Conservation (phyloP, 306 rosid species). For the Cucurbita pepo region DNA sequence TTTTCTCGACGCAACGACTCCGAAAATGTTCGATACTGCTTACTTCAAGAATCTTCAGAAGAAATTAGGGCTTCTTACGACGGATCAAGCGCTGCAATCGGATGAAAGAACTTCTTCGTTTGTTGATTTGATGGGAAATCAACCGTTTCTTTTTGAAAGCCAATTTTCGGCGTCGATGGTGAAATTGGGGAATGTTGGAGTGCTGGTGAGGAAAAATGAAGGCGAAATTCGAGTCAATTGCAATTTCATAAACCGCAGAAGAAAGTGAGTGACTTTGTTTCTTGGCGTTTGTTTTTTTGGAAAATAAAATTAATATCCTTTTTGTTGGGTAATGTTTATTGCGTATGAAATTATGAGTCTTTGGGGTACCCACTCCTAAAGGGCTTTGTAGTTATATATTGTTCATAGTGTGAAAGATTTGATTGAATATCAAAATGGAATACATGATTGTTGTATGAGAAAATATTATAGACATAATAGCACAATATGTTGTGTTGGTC, state of each 20-base stretch:
- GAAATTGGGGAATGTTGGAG: conserved; percentile 79
- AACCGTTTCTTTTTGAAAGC: conserved; percentile 41
- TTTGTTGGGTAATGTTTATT: not conserved
- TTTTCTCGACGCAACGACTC: conserved; percentile 52
- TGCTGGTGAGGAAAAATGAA: conserved; percentile 43
- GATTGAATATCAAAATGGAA: too few species aligned
- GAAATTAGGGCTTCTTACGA: conserved; percentile 54
- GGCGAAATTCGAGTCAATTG: conserved; percentile 74
- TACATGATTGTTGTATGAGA: not conserved
- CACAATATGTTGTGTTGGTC: too few species aligned
- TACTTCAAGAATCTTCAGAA: conserved; percentile 48
- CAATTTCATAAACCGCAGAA: conserved; percentile 29
- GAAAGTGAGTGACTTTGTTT: not conserved
- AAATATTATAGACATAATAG: too few species aligned
- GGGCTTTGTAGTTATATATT: not conserved
- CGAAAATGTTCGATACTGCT: conserved; percentile 46
- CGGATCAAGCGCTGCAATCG: conserved; percentile 53
- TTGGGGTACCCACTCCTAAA: not conserved
- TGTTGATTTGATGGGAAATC: conserved; percentile 50
- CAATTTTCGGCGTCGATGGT: conserved; percentile 73
- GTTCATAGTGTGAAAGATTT: too few species aligned
- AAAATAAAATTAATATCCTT: not conserved
- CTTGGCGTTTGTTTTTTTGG: not conserved
- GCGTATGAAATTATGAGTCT: not conserved
- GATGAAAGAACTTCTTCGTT: conserved; percentile 57